Evolutionary conservation across 805 yeast species (phyloP), one percentile per base, ranked within the genome.

Genomic region (Ogataea chonburiensis): DNA sequence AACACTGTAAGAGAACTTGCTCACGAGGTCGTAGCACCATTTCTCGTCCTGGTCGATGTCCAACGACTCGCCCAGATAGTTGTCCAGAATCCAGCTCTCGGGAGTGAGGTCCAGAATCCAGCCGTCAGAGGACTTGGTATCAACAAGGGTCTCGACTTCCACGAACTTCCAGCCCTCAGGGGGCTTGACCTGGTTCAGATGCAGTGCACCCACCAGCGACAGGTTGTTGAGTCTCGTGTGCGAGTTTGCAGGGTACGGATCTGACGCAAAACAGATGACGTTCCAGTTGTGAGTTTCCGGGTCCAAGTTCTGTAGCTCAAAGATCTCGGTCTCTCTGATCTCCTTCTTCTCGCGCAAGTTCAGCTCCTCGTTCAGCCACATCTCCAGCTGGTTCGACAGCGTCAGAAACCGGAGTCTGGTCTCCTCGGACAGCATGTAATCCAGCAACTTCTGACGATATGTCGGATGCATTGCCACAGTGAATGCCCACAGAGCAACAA

Each of bases 71-170:
- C 50, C 40, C 10, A 81, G 60, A 33, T 73, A 62, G 35, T 75
- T 70, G 2, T 60, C 53, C 28, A 60, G 59, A 6, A 80, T 85
- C 95, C 95, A 86, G 2, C 50, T 58, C 17, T 64, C 61, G 0
- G 87, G 86, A 13, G 71, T 63, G 31, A 79, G 66, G 57, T 86
- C 95, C 30, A 85, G 52, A 7, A 59, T 61, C 96, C 96, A 86
- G 9, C 71, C 68, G 4, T 56, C 53, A 11, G 49, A 32, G 3
- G 38, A 30, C 19, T 51, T 44, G 5, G 48, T 50, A 38, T 37
- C 41, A 11, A 18, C 38, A 14, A 34, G 29, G 5, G 32, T 41
- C 28, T 29, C 36, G 11, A 14, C 23, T 6, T 50, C 52, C 17
- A 50, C 24, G 27, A 77, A 83, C 35, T 61, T 67, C 84, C 86